phyloP scores from a whole-genome alignment of 768 basidiomycete species.

The Candolleomyces efflorescens region DNA sequence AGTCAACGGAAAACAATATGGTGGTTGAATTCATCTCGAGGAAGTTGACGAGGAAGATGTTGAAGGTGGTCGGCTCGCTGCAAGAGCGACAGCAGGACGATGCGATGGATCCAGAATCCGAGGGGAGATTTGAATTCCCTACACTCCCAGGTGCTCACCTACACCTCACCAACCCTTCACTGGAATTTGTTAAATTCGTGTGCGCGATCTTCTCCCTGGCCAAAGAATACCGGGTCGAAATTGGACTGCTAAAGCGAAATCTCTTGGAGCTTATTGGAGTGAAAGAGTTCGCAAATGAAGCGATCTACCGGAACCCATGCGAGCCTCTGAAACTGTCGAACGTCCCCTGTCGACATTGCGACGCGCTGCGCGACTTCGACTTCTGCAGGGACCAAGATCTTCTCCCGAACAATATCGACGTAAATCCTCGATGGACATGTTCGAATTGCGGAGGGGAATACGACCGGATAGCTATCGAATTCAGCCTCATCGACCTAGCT shows the following conservation, averaged over 20 bases:
- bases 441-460: conserved; percentile 77
- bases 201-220: conserved; percentile 81
- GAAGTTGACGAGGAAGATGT: conserved; percentile 74
- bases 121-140: conserved; percentile 73
- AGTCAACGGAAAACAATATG: conserved; percentile 62
- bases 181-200: conserved; percentile 86
- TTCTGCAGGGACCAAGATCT: conserved; percentile 91
- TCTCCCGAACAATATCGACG: conserved; percentile 50
- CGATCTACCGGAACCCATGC: conserved; percentile 88
- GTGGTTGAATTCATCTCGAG: conserved; percentile 75
- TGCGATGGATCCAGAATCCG: conserved; percentile 46
- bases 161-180: conserved; percentile 68
- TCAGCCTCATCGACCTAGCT: conserved; percentile 75
- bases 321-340: conserved; percentile 79
- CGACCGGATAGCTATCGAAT: conserved; percentile 85
- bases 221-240: conserved; percentile 79
- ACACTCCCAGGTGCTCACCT: conserved; percentile 84
- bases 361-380: conserved; percentile 85
- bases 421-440: conserved; percentile 65
- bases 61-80: conserved; percentile 63
- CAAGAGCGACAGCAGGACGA: conserved; percentile 60
- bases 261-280: conserved; percentile 84
- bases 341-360: conserved; percentile 87
- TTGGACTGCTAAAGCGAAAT: conserved; percentile 85
- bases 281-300: conserved; percentile 82